A percentile compares a stretch with the other conserved stretches of the same genome.
phyloP scores from a whole-genome alignment of 164 flowering plant species.

The Kalanchoe fedtschenkoi region DNA sequence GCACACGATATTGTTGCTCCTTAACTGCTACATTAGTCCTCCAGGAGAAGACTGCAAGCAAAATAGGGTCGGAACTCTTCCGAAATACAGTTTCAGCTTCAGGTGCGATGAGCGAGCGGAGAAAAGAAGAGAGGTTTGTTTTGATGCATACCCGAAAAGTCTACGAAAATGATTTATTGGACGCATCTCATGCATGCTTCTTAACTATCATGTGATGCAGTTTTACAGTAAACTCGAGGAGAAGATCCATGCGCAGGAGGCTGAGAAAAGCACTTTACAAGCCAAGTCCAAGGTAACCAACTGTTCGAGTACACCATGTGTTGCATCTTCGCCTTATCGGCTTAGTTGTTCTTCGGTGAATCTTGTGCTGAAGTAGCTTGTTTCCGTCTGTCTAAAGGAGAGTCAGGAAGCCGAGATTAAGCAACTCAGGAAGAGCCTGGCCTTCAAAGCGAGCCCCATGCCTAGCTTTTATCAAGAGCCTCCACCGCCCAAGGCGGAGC shows the following conservation, averaged over 20 bases:
- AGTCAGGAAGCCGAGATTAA: constrained; percentile 12
- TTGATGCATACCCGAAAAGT: background rate
- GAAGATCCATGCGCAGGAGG: constrained; percentile 75
- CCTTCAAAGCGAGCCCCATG: constrained; percentile 11
- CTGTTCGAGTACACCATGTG: background rate
- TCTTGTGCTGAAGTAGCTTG: background rate
- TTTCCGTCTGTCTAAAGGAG: background rate
- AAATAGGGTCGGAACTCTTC: constrained; percentile 51
- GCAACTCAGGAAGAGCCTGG: constrained; percentile 10
- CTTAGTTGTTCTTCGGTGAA: background rate
- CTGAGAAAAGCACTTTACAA: constrained; percentile 58
- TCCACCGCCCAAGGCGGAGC: constrained; percentile 9
- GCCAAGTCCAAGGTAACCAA: constrained; percentile 74
- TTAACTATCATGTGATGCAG: constrained; percentile 24
- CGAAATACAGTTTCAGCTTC: constrained; percentile 75
- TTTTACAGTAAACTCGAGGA: constrained; percentile 87
- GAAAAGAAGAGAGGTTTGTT: constrained; percentile 77
- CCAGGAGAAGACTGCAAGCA: constrained; percentile 40
- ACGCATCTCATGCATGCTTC: background rate
- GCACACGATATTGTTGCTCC: constrained; percentile 11
- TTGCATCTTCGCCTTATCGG: background rate
- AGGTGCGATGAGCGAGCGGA: constrained; percentile 90
- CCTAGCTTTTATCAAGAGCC: constrained; percentile 11
- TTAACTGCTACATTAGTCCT: constrained; percentile 56
- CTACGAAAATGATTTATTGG: background rate